A percentile compares a stretch with the other conserved stretches of the same genome.
These are phyloP conservation scores for Trypanosoma melophagium DNA, from an alignment of 208 protist species.

Conservation along the genomic window DNA sequence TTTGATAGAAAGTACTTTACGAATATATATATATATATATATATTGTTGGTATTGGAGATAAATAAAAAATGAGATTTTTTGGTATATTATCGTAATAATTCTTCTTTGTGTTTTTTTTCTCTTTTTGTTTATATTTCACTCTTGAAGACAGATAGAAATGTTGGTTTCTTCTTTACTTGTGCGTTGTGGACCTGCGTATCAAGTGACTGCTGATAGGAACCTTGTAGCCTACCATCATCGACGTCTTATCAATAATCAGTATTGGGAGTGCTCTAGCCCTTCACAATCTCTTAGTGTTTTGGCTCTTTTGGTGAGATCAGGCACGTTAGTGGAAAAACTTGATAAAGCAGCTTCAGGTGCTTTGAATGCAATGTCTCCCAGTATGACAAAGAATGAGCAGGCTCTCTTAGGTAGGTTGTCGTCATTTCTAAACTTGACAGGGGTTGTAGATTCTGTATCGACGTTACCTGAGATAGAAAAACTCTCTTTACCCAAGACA, in stretches of 20 bases:
- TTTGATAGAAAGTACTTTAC: no score
- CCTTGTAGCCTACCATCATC: constrained; percentile 33
- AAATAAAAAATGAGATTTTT: background rate
- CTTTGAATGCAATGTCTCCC: constrained; percentile 47
- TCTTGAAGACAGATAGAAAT: constrained; percentile 13
- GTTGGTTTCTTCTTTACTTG: constrained; percentile 10
- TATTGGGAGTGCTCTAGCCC: constrained; percentile 71
- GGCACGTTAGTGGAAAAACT: constrained; percentile 55
- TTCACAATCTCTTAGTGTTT: constrained; percentile 53
- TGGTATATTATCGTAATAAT: background rate
- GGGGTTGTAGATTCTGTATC: background rate
- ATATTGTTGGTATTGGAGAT: no score
- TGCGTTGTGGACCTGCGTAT: constrained; percentile 8
- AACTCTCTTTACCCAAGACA: background rate
- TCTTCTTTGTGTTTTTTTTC: constrained; percentile 1
- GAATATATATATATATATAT: no score
- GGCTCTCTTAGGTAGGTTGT: constrained; percentile 38
- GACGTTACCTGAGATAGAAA: background rate
- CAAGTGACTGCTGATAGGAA: constrained; percentile 29
- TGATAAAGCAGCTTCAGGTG: constrained; percentile 37
- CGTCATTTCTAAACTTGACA: constrained; percentile 32
- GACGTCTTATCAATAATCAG: constrained; percentile 34
- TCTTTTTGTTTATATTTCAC: background rate
- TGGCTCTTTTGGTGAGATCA: constrained; percentile 52
- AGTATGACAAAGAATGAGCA: constrained; percentile 63